Base-by-base conservation (phyloP, 2,329 filamentous ascomycete species). In the Penicillium sp. region DNA sequence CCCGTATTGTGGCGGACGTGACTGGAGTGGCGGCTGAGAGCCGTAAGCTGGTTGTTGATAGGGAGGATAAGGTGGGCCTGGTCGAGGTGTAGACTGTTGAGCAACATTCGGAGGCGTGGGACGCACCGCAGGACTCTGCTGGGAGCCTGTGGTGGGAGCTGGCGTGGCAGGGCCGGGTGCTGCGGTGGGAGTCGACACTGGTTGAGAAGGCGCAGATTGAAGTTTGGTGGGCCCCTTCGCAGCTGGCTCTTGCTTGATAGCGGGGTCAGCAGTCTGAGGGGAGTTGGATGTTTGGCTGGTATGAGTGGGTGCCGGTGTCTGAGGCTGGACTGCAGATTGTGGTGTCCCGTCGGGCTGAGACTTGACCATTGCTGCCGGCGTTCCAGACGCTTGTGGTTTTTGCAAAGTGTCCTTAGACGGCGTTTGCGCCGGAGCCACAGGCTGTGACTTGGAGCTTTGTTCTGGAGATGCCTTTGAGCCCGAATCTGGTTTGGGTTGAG, bases 1-100 rank as follows among this genome's bases (percentile, higher is more conserved):
- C 13, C 64, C 67, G 39, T 76, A 73, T 39, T 70, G 69, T 6
- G 67, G 61, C 26, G 70, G 67, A 27, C 75, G 74, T 29, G 75
- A 75, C 50, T 75, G 73, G 31, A 76, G 70, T 35, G 70, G 65
- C 51, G 71, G 60, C 8, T 71, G 66, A n/a, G 62, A 58, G 42
- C 71, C 69, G 42, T 73, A 70, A 1, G 68, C 60, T 48, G 70
- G 62, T 56, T 70, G 70, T 37, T 71, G 72, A 39, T 72, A 68
- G 14, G 65, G 63, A 21, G 69, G 64, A 39, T 46, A 53, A 24
- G 42, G 21, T 14, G 50, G 50, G n/a, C 39, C 43, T 19, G 50
- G 31, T n/a, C 50, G 50, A 3, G 50, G 50, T 26, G 43, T 46
- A 39, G 50, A 8, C 35, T 47, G 50, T 14, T 31, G 50, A 49